Evolutionary conservation across 2,329 filamentous ascomycete genomes (phyloP).

Genomic region (Nemania sp.): DNA sequence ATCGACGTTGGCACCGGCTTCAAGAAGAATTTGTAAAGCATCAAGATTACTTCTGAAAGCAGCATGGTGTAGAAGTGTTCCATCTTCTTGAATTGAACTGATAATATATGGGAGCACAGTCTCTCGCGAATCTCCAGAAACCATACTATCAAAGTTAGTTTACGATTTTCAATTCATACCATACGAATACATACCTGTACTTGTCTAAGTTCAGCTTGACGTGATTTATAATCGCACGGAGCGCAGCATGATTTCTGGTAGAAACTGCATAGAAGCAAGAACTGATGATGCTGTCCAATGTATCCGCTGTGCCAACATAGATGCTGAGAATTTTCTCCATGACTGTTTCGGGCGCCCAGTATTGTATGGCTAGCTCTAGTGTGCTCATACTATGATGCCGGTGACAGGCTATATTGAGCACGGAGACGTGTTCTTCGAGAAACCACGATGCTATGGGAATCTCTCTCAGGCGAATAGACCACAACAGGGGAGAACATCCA

Average conservation of each 20-base stretch:
- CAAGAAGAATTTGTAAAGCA: background rate
- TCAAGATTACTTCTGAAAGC: background rate
- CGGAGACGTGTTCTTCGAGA: background rate
- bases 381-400: background rate
- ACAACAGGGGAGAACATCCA: background rate
- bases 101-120: background rate
- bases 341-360: no score
- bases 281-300: background rate
- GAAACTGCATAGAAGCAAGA: background rate
- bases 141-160: background rate
- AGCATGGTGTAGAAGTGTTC: background rate
- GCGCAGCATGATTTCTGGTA: background rate
- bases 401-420: background rate
- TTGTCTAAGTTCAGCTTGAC: background rate
- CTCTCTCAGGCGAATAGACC: background rate
- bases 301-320: background rate
- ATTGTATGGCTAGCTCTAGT: background rate
- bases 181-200: background rate
- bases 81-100: background rate
- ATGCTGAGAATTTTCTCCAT: background rate
- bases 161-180: background rate
- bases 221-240: background rate
- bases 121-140: background rate
- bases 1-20: slow-evolving; percentile 7
- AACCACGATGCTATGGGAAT: background rate